Evolutionary conservation across 495 filamentous ascomycete species (phyloP), one percentile per base, ranked within the genome.

Genomic region (Aspergillus asperescens): DNA sequence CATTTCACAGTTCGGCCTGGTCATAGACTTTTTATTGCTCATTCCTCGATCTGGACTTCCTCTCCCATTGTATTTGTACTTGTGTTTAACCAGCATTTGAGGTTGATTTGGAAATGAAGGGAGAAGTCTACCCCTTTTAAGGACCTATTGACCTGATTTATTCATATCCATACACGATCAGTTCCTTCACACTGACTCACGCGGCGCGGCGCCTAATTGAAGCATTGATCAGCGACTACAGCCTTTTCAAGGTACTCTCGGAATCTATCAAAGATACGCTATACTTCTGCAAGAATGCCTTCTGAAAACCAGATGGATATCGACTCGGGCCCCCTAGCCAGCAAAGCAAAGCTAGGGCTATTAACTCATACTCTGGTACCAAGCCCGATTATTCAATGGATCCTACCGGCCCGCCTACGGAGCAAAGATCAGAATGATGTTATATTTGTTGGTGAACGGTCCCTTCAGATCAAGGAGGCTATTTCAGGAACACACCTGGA

Each of bases 361-460:
- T 75, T 96, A 23, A 86, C 88, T 2, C 81, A 78, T 59, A 95
- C 92, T 3, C 59, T 94, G 13, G 67, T 93, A 35, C 77, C 81
- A 41, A 95, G 87, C 50, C 84, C 89, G 1, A 73, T 85, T 19
- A 79, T 88, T 53, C 85, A 87, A 59, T 85, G 80, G 67, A 88
- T 96, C 31, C 67, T 95, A 10, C 90, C 92, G 8, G 88, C 86
- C 7, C 80, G 85, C 52, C 76, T 97, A 44, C 76, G 90, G 37
- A 81, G 81, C 50, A 70, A 73, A 41, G 62, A 77, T 7, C 77
- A 81, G 49, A 91, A 95, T 48, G 91, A 98, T 75, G 87, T 96
- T 55, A 84, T 90, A n/a, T 90, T 96, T 55, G 79, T 98, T 40
- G 83, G 87, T 31, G 87, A 90, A 66, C 65, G 84, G 68, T 62